Evolutionary conservation across 495 filamentous ascomycete species (phyloP).

Genomic region (Penicillium desertorum): DNA sequence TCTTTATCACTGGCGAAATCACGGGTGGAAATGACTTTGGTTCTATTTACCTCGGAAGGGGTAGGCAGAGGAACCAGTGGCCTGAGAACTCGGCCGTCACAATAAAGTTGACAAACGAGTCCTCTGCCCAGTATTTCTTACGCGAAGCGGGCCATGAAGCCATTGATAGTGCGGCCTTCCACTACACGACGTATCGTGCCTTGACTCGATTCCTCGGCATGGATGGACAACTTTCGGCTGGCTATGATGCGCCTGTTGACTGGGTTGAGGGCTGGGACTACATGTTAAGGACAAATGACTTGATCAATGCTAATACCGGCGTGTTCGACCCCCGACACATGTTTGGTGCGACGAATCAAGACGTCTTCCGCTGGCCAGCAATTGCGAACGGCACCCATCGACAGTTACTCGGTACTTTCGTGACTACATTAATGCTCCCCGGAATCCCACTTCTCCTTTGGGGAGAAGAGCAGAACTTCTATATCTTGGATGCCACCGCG

Average conservation of each 20-base stretch:
- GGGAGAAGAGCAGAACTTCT: conserved; percentile 72
- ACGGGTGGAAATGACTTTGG: conserved; percentile 63
- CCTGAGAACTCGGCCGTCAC: conserved; percentile 33
- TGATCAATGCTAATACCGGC: conserved; percentile 63
- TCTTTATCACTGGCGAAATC: conserved; percentile 65
- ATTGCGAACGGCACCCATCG: conserved; percentile 57
- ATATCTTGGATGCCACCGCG: conserved; percentile 65
- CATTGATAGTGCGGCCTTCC: conserved; percentile 66
- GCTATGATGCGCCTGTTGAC: conserved; percentile 56
- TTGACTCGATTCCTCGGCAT: conserved; percentile 66
- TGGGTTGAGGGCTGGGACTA: conserved; percentile 59
- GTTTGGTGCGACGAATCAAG: conserved; percentile 69
- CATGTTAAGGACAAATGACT: conserved; percentile 62
- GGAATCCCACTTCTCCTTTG: conserved; percentile 66
- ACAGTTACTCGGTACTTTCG: conserved; percentile 59
- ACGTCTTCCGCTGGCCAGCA: conserved; percentile 75
- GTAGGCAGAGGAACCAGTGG: conserved; percentile 54
- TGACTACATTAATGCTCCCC: conserved; percentile 63
- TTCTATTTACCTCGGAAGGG: conserved; percentile 65
- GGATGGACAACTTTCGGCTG: conserved; percentile 59
- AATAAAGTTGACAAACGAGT: conserved; percentile 46
- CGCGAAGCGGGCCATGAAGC: conserved; percentile 58
- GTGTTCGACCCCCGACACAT: conserved; percentile 69
- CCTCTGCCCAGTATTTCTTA: conserved; percentile 51
- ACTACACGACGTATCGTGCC: conserved; percentile 67